A percentile compares a stretch with the other conserved stretches of the same genome.
These are phyloP conservation scores for Ogataea pilisensis DNA, from an alignment of 805 yeast species.

Conservation along the genomic window DNA sequence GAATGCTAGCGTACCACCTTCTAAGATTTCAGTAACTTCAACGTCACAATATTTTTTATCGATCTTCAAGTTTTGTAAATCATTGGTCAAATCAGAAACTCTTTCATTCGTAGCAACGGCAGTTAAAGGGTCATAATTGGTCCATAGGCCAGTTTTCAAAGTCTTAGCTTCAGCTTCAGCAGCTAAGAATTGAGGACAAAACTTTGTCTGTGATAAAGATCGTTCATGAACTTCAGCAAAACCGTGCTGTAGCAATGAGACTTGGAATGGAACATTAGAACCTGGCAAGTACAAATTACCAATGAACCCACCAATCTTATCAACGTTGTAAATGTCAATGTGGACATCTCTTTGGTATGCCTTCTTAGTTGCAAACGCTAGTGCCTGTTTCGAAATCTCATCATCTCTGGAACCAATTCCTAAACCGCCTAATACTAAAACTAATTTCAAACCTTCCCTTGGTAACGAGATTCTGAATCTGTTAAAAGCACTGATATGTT, in stretches of 20 bases:
- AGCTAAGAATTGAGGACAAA: slow-evolving; percentile 46
- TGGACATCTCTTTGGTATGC: slow-evolving; percentile 71
- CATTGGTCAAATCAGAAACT: slow-evolving; percentile 7
- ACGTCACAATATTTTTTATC: slow-evolving; percentile 43
- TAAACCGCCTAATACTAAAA: slow-evolving; percentile 74
- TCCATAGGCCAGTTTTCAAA: slow-evolving; percentile 64
- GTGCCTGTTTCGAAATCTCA: slow-evolving; percentile 44
- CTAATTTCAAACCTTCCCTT: slow-evolving; percentile 64
- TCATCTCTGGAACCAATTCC: slow-evolving; percentile 34
- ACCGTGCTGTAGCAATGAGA: slow-evolving; percentile 56
- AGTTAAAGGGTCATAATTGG: slow-evolving; percentile 44
- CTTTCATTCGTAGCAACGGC: slow-evolving; percentile 24
- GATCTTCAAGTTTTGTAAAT: slow-evolving; percentile 23
- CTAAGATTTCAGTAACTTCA: slow-evolving; percentile 46
- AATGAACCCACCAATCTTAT: slow-evolving; percentile 76
- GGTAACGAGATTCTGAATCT: slow-evolving; percentile 66
- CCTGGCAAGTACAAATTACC: slow-evolving; percentile 60
- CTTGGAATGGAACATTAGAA: slow-evolving; percentile 52
- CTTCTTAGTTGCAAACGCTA: slow-evolving; percentile 48
- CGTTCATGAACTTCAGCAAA: slow-evolving; percentile 60
- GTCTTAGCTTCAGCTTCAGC: slow-evolving; percentile 62
- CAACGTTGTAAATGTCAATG: slow-evolving; percentile 63
- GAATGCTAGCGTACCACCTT: slow-evolving; percentile 41
- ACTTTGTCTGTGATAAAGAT: slow-evolving; percentile 57
- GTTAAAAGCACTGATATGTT: slow-evolving; percentile 63